These are phyloP conservation scores for Strobilomyces dryophilus DNA, from an alignment of 768 basidiomycete species.

Conservation along the genomic window DNA sequence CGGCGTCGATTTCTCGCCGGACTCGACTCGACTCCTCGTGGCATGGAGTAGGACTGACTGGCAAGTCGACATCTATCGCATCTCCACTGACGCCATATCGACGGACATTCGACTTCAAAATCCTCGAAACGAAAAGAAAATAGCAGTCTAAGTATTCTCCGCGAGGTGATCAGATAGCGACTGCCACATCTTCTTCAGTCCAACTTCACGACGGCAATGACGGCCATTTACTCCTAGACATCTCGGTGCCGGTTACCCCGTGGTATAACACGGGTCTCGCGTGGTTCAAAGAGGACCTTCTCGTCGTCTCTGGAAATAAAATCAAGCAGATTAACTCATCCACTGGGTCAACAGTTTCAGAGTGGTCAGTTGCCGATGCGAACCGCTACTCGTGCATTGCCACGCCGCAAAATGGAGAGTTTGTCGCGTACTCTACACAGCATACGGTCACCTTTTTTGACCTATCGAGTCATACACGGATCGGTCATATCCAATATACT, in stretches of 20 bases:
- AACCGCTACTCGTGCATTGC: neutral
- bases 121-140: no score
- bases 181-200: neutral
- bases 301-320: neutral
- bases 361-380: neutral
- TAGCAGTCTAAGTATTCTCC: neutral
- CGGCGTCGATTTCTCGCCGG: neutral
- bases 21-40: neutral
- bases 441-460: neutral
- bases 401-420: neutral
- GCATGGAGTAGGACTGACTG: no score
- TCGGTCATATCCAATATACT: neutral
- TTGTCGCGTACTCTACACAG: neutral
- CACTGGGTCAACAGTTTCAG: neutral
- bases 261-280: neutral
- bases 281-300: neutral
- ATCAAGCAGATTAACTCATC: neutral
- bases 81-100: no score
- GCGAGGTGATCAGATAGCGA: neutral
- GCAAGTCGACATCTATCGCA: no score
- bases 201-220: neutral
- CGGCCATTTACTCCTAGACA: neutral
- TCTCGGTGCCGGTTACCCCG: neutral
- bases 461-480: neutral
- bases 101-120: no score